phyloP scores from a whole-genome alignment of 2,329 filamentous ascomycete species.

The Aphanoascus verrucosus region DNA sequence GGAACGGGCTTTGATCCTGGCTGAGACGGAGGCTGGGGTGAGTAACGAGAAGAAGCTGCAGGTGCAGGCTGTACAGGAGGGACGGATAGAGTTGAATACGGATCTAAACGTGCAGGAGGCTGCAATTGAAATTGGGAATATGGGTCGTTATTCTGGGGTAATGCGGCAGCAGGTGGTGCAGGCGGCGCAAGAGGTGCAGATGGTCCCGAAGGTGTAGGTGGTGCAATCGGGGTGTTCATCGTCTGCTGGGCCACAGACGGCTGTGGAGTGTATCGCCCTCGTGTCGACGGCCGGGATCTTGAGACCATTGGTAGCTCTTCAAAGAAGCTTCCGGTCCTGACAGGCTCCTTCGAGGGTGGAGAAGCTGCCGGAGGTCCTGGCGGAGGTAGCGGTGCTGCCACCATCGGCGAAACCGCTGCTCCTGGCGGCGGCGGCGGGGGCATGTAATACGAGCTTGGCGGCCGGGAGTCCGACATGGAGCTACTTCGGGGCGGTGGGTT shows the following conservation, averaged over 20 bases:
- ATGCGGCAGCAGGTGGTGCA: conserved; percentile 12
- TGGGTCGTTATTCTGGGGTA: conserved; percentile 22
- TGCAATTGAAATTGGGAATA: conserved; percentile 25
- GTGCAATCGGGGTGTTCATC: conserved; percentile 20
- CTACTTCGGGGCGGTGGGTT: conserved; percentile 51
- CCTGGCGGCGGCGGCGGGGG: conserved; percentile 15
- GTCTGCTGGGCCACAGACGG: conserved; percentile 22
- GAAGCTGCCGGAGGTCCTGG: conserved; percentile 12
- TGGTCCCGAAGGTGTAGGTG: no score
- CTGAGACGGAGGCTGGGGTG: conserved; percentile 31
- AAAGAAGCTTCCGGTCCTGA: conserved; percentile 50
- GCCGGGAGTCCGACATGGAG: conserved; percentile 43
- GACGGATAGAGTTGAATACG: conserved; percentile 23
- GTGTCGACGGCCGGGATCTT: conserved; percentile 48
- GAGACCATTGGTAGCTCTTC: conserved; percentile 60
- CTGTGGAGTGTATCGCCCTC: conserved; percentile 34
- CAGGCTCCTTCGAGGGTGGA: conserved; percentile 10
- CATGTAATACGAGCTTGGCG: conserved; percentile 14
- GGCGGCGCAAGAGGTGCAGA: no score
- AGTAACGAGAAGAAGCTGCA: conserved; percentile 30
- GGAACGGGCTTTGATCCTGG: conserved; percentile 27
- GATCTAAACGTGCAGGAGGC: conserved; percentile 25
- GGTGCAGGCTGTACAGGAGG: conserved; percentile 9
- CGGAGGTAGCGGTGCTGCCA: conserved; percentile 13
- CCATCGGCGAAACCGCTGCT: conserved; percentile 16